Evolutionary conservation across 1,139 yeast genomes (phyloP), one percentile per base, ranked within the genome.

Genomic region (Williopsis jadinii): DNA sequence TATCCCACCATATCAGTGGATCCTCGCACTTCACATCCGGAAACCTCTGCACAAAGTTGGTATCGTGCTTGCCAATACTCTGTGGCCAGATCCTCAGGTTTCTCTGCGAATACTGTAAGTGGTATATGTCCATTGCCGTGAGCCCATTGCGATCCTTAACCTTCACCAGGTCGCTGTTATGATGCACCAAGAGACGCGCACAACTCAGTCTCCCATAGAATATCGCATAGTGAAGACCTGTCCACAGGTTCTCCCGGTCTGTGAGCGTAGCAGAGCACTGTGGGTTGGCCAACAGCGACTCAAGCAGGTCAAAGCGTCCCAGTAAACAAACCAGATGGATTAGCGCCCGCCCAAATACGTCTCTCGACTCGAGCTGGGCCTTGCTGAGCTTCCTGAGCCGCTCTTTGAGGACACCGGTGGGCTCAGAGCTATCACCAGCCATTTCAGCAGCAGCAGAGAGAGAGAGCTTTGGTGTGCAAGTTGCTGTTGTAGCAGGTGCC

Each of bases 181-280:
- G 53, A 28, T 69, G 73, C 39, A 78, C 56, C 36, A 83, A 57
- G 11, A 67, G 62, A 48, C 69, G 73, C 11, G 82, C 80, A 54
- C 82, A 75, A 9, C 73, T 57, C 27, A 84, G 59, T 43, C 80
- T 71, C 45, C 84, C 87, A 56, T 69, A 64, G 52, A 67, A 77
- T 34, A 83, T 68, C 34, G 79, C 80, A 52, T 76, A 75, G 60
- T 90, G 97, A 35, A 88, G 66, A 29, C 88, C 78, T 33, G 86
- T 84, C 84, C 95, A 88, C 1, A 88, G 86, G 55, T 77, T 86
- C 59, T 90, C 97, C 43, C 67, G 67, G 58, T 90, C 97, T 10
- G 58, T 52, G 2, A 79, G 49, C 36, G 80, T 70, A 10, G 69
- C 54, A 36, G 71, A 68, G 39, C 44, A 41, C 3, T 37, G 41